Evolutionary conservation across 179 eudicot genomes (phyloP), one percentile per base, ranked within the genome.

Genomic region (Beta macrorhiza): DNA sequence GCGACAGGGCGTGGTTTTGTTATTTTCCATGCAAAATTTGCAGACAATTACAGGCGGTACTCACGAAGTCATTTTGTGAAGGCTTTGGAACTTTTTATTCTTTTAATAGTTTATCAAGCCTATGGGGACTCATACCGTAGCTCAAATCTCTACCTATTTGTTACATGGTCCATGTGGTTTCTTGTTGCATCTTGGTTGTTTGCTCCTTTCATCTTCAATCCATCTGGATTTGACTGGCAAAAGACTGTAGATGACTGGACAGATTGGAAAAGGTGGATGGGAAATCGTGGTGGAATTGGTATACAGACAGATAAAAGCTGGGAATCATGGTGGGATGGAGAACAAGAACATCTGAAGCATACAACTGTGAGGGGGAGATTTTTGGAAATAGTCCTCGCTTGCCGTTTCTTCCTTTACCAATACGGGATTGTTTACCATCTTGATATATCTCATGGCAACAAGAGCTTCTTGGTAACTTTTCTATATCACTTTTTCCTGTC

Each of bases 1-100:
- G 97, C 92, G n/a, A 92, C 97, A 16, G 97, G 97, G 63, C 97
- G 94, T 79, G 97, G 97, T 2, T 92, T 92, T 83, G 94, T 92
- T 73, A 91, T 92, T 71, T 90, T 87, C 83, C 97, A 92, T 85
- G 94, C 91, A 73, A 91, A 92, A 67, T 92, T 90, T 89, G 93
- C 93, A 64, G 97, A 92, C 59, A 92, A 92, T 77, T 92, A 92
- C 87, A 88, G 94, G 82, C 81, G 90, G 51, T 92, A 92, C 65
- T 92, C 94, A 22, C 88, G 93, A 20, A 92, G 97, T 85, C 97
- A 92, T 81, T 92, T 92, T 82, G 97, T 92, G 29, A 91, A 91
- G 84, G 97, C 92, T 59, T 78, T 92, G 20, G 97, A 92, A 85
- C 88, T 92, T 32, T 84, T 89, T 20, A 88, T 92, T 37, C 86